A percentile compares a stretch with the other conserved stretches of the same genome.
phyloP scores from a whole-genome alignment of 805 yeast species.

The Groenewaldozyma salmanticensis region DNA sequence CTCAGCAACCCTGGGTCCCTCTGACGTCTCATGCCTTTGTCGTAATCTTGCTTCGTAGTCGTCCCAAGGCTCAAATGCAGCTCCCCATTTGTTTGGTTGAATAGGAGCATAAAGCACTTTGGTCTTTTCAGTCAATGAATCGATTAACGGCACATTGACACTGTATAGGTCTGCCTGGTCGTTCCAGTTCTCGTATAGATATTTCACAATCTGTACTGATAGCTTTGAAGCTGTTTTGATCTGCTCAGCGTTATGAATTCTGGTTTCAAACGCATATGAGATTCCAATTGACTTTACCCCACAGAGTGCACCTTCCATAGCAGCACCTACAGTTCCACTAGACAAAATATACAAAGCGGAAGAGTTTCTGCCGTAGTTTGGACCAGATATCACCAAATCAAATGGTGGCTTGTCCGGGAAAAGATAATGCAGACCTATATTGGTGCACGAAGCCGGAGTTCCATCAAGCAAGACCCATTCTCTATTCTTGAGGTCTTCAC shows the following conservation, averaged over 20 bases:
- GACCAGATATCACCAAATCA: constrained; percentile 88
- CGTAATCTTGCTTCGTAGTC: constrained; percentile 12
- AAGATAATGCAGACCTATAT: constrained; percentile 75
- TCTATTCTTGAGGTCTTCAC: constrained; percentile 3
- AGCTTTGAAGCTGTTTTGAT: constrained; percentile 58
- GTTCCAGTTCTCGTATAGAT: constrained; percentile 53
- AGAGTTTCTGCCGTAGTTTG: constrained; percentile 91
- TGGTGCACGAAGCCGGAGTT: constrained; percentile 94
- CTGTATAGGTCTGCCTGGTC: constrained; percentile 58
- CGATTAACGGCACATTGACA: constrained; percentile 71
- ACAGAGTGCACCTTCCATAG: constrained; percentile 79
- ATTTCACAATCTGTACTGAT: constrained; percentile 52
- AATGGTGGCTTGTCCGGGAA: constrained; percentile 45
- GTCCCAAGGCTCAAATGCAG: constrained; percentile 38
- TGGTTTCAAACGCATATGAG: constrained; percentile 66
- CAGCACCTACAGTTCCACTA: constrained; percentile 95
- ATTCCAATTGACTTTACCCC: constrained; percentile 63
- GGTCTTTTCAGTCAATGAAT: constrained; percentile 44
- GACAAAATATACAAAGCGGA: constrained; percentile 81
- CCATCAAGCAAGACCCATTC: constrained; percentile 78
- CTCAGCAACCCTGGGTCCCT: constrained; percentile 27
- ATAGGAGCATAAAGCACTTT: constrained; percentile 69
- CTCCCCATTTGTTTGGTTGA: constrained; percentile 69
- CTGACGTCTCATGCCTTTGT: constrained; percentile 5
- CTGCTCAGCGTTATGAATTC: constrained; percentile 39